These are phyloP conservation scores for Plicaturopsis crispa DNA, from an alignment of 768 basidiomycete genomes.

Conservation along the genomic window DNA sequence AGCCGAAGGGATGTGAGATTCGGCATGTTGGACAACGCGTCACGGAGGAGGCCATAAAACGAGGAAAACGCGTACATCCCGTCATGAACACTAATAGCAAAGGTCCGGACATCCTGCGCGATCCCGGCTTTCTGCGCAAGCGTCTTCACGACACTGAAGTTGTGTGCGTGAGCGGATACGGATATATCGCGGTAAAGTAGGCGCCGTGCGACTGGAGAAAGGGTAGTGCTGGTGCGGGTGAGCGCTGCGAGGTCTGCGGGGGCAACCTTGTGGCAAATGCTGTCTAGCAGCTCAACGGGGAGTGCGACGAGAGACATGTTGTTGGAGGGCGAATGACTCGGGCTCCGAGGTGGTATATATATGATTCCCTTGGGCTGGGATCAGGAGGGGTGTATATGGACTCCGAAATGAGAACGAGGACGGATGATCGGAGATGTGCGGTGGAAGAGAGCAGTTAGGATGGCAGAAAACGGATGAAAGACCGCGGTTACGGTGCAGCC, in stretches of 20 bases:
- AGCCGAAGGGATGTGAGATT: constrained; percentile 49
- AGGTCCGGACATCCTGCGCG: constrained; percentile 54
- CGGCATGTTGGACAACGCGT: constrained; percentile 54
- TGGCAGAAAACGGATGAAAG: too few species aligned
- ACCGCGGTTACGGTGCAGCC: too few species aligned
- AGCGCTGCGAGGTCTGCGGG: constrained; percentile 39
- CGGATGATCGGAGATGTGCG: neutral
- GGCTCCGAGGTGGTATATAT: neutral
- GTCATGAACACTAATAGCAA: constrained; percentile 42
- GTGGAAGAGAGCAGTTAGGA: constrained; percentile 1
- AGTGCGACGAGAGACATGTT: constrained; percentile 40
- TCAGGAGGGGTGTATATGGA: neutral
- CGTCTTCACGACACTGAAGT: constrained; percentile 42
- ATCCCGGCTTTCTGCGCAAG: constrained; percentile 51
- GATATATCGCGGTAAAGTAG: constrained; percentile 55
- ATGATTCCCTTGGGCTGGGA: neutral
- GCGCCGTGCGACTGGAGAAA: constrained; percentile 47
- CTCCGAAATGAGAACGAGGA: neutral
- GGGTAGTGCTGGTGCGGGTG: constrained; percentile 30
- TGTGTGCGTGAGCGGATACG: constrained; percentile 34
- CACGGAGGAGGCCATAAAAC: constrained; percentile 41
- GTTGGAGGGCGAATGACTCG: constrained; percentile 5
- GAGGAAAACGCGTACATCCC: constrained; percentile 29
- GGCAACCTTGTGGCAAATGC: constrained; percentile 29
- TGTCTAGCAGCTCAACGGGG: constrained; percentile 58